A percentile compares a stretch with the other conserved stretches of the same genome.
Conservation (phyloP, 306 rosid genomes). For the Castanea crenata region DNA sequence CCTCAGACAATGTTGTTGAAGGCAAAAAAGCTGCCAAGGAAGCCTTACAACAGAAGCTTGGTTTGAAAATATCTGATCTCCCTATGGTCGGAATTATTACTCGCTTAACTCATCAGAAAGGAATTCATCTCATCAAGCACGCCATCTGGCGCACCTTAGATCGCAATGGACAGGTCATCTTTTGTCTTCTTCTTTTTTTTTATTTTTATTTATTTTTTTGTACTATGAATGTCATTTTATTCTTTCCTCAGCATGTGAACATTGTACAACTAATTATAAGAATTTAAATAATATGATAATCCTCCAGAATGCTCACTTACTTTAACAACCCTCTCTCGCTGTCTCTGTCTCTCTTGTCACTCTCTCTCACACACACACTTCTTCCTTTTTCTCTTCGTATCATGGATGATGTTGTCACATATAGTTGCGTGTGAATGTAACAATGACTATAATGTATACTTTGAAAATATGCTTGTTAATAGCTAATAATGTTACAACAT, state of each 20-base stretch:
- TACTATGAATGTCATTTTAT: background rate
- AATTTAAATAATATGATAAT: background rate
- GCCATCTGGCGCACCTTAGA: constrained; percentile 76
- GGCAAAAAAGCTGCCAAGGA: constrained; percentile 93
- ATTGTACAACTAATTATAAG: background rate
- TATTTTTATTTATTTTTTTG: constrained; percentile 10
- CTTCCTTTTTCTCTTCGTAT: background rate
- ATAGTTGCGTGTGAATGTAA: constrained; percentile 15
- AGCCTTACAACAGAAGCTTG: constrained; percentile 84
- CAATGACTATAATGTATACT: background rate
- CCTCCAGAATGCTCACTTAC: background rate
- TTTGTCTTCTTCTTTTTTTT: constrained; percentile 11
- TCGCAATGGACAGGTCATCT: constrained; percentile 81
- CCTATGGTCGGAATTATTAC: constrained; percentile 83
- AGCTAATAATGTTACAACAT: constrained; percentile 10
- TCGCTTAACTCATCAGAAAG: constrained; percentile 95
- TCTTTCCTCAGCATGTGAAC: constrained; percentile 2
- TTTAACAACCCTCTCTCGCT: background rate
- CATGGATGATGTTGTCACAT: background rate
- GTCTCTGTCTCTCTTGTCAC: background rate
- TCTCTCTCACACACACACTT: no score
- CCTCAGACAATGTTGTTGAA: constrained; percentile 91
- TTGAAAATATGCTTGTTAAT: constrained; percentile 8
- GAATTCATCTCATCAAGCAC: constrained; percentile 96
- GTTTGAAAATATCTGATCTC: constrained; percentile 64